Evolutionary conservation across 2,329 filamentous ascomycete species (phyloP), one percentile per base, ranked within the genome.

Genomic region (Camptophora hylomeconis): DNA sequence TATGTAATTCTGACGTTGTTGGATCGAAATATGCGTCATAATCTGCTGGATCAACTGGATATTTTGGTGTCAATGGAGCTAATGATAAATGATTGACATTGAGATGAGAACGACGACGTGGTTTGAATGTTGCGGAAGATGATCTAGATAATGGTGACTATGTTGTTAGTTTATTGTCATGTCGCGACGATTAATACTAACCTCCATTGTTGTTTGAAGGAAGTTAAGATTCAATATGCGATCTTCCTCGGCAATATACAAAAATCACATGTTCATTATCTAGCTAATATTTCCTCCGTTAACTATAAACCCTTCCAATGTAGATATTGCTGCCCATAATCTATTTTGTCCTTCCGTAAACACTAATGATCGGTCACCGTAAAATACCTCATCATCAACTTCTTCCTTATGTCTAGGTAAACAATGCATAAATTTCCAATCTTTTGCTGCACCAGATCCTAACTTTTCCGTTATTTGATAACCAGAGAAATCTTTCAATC

Each of bases 351-450:
- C 89, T 57, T 98, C 89, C 2, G 72, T 74, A 60, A 94, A 98
- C 3, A 95, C 89, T 15, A 98, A 61, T 20, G 81, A 92, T 47
- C 78, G 69, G 0, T 72, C 65, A 26, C 81, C 75, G 56, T 95
- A 94, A 51, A 98, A 95, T 2, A 98, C 86, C 49, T 89, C 84
- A 48, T 98, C 87, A 33, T 70, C 74, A 18, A 98, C 89, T 60
- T 98, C 89, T 54, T 98, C 87, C 0, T 72, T 71, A 51, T 98
- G 86, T 38, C 89, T 72, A 9, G 89, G 89, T 35, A 98, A 58
- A 53, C 89, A 98, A 62, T 98, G 89, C 89, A 98, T 94, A 54
- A 98, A 98, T 56, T 82, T 84, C 89, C 89, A 98, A 39, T 70
- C 69, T 9, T 78, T 65, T 53, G 89, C 92, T 22, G 89, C 89